These are phyloP conservation scores for Lyophyllum semitale DNA, from an alignment of 768 basidiomycete species.

Conservation along the genomic window DNA sequence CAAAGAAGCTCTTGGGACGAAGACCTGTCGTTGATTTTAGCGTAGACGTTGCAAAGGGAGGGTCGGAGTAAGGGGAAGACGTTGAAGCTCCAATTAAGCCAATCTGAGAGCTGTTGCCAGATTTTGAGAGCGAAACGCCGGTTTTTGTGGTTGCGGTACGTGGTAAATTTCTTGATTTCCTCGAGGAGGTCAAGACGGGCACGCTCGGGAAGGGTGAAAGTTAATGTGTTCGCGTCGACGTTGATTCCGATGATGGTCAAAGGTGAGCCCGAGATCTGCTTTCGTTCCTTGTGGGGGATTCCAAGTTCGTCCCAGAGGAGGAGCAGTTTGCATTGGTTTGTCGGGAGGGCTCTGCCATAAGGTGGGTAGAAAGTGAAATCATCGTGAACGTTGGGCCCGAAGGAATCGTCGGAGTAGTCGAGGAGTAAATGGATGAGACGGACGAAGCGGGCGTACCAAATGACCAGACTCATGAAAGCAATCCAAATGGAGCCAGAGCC, in stretches of 20 bases:
- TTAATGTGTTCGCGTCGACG: conserved; percentile 34
- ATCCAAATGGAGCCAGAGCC: conserved; percentile 25
- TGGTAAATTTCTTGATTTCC: conserved; percentile 6
- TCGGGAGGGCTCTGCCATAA: conserved; percentile 27
- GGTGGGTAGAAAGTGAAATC: conserved; percentile 28
- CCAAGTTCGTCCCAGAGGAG: conserved; percentile 40
- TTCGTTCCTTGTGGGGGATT: conserved; percentile 37
- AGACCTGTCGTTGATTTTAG: conserved; percentile 25
- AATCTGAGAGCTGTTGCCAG: conserved; percentile 28
- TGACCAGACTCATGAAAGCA: conserved; percentile 30
- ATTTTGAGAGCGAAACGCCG: neutral
- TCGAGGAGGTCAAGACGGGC: conserved; percentile 13
- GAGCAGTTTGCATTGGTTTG: conserved; percentile 32
- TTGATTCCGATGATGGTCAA: conserved; percentile 41
- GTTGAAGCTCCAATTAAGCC: conserved; percentile 42
- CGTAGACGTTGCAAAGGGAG: conserved; percentile 27
- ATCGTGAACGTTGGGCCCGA: conserved; percentile 15
- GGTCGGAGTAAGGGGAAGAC: conserved; percentile 33
- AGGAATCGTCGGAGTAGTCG: conserved; percentile 37
- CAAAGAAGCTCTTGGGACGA: conserved; percentile 20
- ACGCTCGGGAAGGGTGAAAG: conserved; percentile 18
- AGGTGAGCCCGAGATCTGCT: conserved; percentile 35
- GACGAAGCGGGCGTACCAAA: conserved; percentile 35
- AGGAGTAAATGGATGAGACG: conserved; percentile 18
- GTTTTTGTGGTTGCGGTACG: neutral